Evolutionary conservation across 1,284 basidiomycete genomes (phyloP), one percentile per base, ranked within the genome.

Genomic region (Rhodotorula sp.): DNA sequence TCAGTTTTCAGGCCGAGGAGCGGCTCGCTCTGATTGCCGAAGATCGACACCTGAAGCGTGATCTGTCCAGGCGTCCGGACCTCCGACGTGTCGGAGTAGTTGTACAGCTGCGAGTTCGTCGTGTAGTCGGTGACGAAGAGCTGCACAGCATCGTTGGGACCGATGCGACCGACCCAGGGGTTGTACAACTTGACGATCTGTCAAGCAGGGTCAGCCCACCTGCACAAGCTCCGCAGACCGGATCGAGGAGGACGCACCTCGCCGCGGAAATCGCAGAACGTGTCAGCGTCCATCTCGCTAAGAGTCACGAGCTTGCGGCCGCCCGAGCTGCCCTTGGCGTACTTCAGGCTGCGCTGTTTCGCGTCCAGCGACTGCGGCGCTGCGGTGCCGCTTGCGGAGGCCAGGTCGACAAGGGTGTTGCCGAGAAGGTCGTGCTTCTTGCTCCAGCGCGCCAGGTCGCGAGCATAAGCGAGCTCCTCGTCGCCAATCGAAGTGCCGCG

Each of bases 41-140:
- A 74, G 41, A 74, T 34, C 41, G 70, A 66, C 34, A 74, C 54
- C 27, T 72, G 67, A 4, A 74, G 42, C 12, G 49, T 49, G 58
- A 55, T 60, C 34, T 69, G 70, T 34, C 66, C 72, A 2, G 49
- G 23, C 14, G 67, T 23, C 2, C 53, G 57, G 10, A 60, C 34
- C 16, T 49, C 41, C 14, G 61, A 49, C 16, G 23, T 41, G 42
- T 48, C 53, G 23, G 44, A 14, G 55, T 66, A 67, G 19, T 44
- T n/a, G 41, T 61, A 42, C n/a, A 67, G 21, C 12, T 62, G 56
- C 3, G 46, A 34, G 60, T 73, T 57, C 16, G 27, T 19, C 19
- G 72, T 68, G 62, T 69, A 73, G 62, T 73, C 72, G 44, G 66
- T 67, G 62, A 73, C 46, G 68, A n/a, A 70, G 41, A 73, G 63